Evolutionary conservation across 345 rosid species (phyloP).

Genomic region (Hypericum perforatum): DNA sequence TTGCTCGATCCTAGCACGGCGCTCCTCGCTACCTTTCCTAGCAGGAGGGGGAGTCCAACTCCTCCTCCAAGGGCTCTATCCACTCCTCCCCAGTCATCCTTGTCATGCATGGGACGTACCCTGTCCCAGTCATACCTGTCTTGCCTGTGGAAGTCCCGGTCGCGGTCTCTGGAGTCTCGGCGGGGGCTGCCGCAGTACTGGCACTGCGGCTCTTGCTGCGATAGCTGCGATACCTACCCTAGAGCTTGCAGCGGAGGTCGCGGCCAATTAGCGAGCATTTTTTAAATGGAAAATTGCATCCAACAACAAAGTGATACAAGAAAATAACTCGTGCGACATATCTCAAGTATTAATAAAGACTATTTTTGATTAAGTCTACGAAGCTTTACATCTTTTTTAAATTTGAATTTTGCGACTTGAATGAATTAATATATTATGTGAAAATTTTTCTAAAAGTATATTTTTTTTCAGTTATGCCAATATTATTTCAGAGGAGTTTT

Average conservation of each 20-base stretch:
- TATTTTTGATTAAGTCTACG: too few species aligned
- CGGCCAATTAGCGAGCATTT: conserved; percentile 62
- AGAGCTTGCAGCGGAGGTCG: conserved; percentile 65
- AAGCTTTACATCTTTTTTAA: too few species aligned
- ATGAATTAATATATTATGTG: too few species aligned
- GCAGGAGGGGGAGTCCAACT: neutral
- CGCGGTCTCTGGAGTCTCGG: conserved; percentile 21
- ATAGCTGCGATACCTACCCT: conserved; percentile 51
- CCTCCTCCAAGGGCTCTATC: conserved; percentile 44
- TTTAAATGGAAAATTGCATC: too few species aligned
- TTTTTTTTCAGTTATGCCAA: too few species aligned
- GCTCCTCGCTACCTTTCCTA: conserved; percentile 81
- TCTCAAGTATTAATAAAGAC: too few species aligned
- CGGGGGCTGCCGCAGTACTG: conserved; percentile 16
- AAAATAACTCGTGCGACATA: too few species aligned
- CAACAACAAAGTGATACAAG: too few species aligned
- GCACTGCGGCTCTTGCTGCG: conserved; percentile 33
- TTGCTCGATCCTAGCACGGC: conserved; percentile 80
- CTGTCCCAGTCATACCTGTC: conserved; percentile 37
- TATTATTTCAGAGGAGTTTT: too few species aligned
- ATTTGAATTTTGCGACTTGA: too few species aligned
- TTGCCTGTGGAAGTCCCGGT: conserved; percentile 19
- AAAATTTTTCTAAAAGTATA: too few species aligned
- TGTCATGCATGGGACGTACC: conserved; percentile 18
- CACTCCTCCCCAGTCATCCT: conserved; percentile 28